Conservation (phyloP, 441 rosid species). For the Breynia disticha region DNA sequence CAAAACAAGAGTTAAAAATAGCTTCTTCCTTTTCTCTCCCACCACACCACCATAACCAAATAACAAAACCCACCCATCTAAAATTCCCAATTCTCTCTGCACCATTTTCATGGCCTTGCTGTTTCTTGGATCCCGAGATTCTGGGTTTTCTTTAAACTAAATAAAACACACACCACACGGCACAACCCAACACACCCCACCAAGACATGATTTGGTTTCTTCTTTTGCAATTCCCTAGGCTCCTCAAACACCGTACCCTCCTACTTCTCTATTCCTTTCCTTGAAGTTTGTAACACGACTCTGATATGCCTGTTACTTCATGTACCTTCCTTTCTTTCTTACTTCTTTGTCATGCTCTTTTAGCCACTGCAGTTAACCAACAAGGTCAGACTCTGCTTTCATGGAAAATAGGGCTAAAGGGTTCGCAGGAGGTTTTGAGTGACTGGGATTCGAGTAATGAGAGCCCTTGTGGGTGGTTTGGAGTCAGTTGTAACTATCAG, state of each 20-base stretch:
- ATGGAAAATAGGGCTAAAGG: constrained; percentile 43
- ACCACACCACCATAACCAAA: constrained; percentile 21
- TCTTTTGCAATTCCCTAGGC: constrained; percentile 31
- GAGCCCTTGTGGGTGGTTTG: constrained; percentile 55
- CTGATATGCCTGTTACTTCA: constrained; percentile 59
- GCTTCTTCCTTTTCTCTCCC: constrained; percentile 11
- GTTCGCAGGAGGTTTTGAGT: constrained; percentile 25
- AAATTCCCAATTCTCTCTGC: constrained; percentile 39
- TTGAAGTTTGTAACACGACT: constrained; percentile 38
- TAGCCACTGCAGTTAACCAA: constrained; percentile 27
- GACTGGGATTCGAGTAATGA: constrained; percentile 30
- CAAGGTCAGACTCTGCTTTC: constrained; percentile 56
- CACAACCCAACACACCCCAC: constrained; percentile 19
- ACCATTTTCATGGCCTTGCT: constrained; percentile 57
- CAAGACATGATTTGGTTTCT: constrained; percentile 45
- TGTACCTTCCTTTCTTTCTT: constrained; percentile 25
- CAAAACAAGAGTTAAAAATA: constrained; percentile 20
- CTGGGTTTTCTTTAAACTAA: constrained; percentile 36
- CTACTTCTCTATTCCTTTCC: constrained; percentile 19
- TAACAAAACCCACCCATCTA: constrained; percentile 23
- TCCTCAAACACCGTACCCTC: constrained; percentile 21
- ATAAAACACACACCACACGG: not conserved
- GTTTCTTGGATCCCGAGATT: constrained; percentile 84
- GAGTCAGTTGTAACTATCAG: constrained; percentile 34
- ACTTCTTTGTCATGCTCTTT: constrained; percentile 17